Conservation (phyloP, 2,329 filamentous ascomycete species). For the Phialemoniopsis sp. region DNA sequence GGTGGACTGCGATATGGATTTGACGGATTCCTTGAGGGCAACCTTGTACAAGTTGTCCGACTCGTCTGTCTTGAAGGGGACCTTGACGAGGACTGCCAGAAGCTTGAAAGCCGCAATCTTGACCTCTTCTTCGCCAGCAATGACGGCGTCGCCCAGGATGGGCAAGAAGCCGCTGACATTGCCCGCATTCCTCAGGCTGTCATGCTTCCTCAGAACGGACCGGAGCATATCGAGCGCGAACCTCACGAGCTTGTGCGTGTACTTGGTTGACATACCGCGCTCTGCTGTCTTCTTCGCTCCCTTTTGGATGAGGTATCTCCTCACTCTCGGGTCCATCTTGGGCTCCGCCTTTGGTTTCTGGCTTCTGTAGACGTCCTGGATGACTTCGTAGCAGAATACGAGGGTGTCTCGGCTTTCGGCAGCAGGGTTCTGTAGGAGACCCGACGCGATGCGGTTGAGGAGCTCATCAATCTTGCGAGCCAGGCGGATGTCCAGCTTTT, state of each 20-base stretch:
- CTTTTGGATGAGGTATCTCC: constrained; percentile 76
- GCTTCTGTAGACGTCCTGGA: constrained; percentile 77
- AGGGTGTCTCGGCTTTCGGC: constrained; percentile 77
- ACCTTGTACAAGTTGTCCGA: constrained; percentile 64
- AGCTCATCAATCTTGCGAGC: constrained; percentile 89
- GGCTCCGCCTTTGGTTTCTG: constrained; percentile 44
- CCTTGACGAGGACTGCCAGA: constrained; percentile 79
- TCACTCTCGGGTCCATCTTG: constrained; percentile 59
- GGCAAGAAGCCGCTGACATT: constrained; percentile 86
- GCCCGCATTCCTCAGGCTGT: constrained; percentile 69
- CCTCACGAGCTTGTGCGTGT: constrained; percentile 81
- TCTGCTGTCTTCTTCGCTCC: constrained; percentile 71
- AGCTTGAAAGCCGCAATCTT: constrained; percentile 83
- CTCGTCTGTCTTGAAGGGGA: constrained; percentile 71
- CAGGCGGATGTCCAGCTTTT: constrained; percentile 79
- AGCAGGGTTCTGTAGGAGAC: constrained; percentile 76
- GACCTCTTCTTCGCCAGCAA: constrained; percentile 86
- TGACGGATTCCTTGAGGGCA: constrained; percentile 81
- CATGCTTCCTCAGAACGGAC: constrained; percentile 80
- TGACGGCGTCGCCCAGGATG: constrained; percentile 80
- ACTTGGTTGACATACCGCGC: constrained; percentile 68
- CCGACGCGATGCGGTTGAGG: constrained; percentile 75
- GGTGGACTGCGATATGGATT: constrained; percentile 70
- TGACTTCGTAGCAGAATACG: constrained; percentile 93
- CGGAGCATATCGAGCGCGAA: constrained; percentile 88